Evolutionary conservation across 225 moss, liverwort and hornwort genomes (phyloP), one percentile per base, ranked within the genome.

Genomic region (Anthoceros angustus): DNA sequence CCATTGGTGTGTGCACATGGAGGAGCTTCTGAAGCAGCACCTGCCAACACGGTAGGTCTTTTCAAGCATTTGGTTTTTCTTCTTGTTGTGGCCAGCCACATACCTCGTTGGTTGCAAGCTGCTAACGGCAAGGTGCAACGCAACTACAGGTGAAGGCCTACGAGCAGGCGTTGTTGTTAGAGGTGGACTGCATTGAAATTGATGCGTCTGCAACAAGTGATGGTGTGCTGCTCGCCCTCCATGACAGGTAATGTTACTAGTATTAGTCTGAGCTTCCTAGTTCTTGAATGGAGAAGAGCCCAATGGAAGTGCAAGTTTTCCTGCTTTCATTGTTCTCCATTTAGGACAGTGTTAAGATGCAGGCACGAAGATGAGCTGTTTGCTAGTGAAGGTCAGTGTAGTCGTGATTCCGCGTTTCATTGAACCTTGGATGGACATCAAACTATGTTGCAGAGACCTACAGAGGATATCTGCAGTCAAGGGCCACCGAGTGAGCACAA

Each of bases 1-100:
- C 95, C 95, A 8, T 69, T 92, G 69, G 77, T 98, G 76, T 98
- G 95, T 68, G 95, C 95, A 49, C 95, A 98, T 73, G 95, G 91
- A 76, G 95, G 95, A 62, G 91, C 88, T 70, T 84, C 88, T 3
- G 85, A 85, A n/a, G 67, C 71, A 61, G 91, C 91, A 67, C 91
- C 95, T 68, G 76, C 91, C 10, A 98, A 98, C 65, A 98, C 95
- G 10, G 94, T 95, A 69, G 79, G 86, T 40, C 61, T 21, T 61
- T 10, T 39, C 3, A 20, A 25, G 38, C 14, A 10, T 42, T 7
- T 40, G 18, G 41, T 55, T n/a, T 16, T 66, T 15, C 24, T 41
- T 5, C 0, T 61, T 55, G 11, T 48, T 62, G 69, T 23, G 2
- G 12, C 70, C 39, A 9, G 15, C 0, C n/a, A 20, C 9, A 5